Evolutionary conservation across 2,329 filamentous ascomycete genomes (phyloP).

Genomic region (Teratosphaeria destructans): DNA sequence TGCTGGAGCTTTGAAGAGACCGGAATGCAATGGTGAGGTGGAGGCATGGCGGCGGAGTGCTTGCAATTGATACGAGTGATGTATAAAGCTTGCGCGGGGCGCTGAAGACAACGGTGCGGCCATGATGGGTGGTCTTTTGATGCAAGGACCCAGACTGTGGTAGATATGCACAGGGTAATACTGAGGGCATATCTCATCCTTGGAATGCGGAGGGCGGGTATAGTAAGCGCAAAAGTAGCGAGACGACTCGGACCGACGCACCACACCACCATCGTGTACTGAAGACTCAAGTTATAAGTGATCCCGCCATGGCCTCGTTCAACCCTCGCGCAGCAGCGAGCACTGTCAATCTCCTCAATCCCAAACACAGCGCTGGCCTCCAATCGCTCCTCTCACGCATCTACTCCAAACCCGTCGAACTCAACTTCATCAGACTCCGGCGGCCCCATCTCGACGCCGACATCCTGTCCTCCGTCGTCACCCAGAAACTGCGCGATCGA

Average conservation of each 20-base stretch:
- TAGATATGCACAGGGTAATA: neutral
- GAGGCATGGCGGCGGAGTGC: conserved; percentile 2
- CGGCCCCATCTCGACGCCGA: conserved; percentile 22
- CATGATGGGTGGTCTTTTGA: neutral
- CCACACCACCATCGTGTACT: neutral
- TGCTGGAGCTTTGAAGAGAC: conserved; percentile 4
- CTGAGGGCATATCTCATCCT: neutral
- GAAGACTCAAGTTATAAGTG: neutral
- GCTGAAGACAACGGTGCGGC: conserved; percentile 1
- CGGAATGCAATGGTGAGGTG: conserved; percentile 1
- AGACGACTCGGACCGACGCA: neutral
- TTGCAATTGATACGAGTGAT: conserved; percentile 4
- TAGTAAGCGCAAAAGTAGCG: conserved; percentile 1
- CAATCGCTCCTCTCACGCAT: conserved; percentile 13
- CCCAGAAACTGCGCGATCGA: conserved; percentile 19
- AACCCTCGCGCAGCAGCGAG: neutral
- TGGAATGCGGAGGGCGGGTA: neutral
- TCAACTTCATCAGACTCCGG: conserved; percentile 18
- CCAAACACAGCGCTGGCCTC: conserved; percentile 9
- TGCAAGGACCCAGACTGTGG: neutral
- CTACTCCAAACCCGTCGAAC: conserved; percentile 23
- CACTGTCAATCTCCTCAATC: conserved; percentile 7
- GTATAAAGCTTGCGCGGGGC: conserved; percentile 4
- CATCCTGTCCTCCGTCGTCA: conserved; percentile 20
- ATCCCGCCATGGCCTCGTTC: neutral